Evolutionary conservation across 2,329 filamentous ascomycete species (phyloP).

Genomic region (Fusarium verrucosum): DNA sequence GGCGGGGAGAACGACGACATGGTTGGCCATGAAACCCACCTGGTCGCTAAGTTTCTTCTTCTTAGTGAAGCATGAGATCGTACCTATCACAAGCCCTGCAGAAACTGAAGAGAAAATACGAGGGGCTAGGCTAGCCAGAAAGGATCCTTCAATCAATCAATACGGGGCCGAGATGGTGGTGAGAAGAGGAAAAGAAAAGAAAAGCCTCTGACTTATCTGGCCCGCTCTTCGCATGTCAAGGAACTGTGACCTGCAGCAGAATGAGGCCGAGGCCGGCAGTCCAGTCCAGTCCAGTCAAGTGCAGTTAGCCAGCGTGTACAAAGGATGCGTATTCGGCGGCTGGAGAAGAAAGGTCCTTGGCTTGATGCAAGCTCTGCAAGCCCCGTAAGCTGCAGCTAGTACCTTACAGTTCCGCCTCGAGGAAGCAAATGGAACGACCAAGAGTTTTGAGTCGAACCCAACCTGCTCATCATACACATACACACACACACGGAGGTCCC

Average conservation of each 20-base stretch:
- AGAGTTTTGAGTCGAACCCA: not conserved
- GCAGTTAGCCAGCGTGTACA: not conserved
- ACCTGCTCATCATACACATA: too few species aligned
- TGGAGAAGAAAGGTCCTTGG: not conserved
- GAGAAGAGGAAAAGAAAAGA: not conserved
- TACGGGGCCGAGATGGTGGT: not conserved
- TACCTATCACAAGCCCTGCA: slow-evolving; percentile 31
- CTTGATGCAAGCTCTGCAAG: not conserved
- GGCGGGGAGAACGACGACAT: slow-evolving; percentile 8
- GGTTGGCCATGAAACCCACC: slow-evolving; percentile 22
- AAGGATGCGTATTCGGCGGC: not conserved
- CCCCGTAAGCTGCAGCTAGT: slow-evolving; percentile 3
- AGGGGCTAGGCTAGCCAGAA: too few species aligned
- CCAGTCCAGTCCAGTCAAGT: not conserved
- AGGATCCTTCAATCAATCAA: not conserved
- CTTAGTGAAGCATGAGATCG: slow-evolving; percentile 10
- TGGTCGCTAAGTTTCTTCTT: not conserved
- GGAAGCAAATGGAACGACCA: not conserved
- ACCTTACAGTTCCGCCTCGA: not conserved
- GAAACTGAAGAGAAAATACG: slow-evolving; percentile 3
- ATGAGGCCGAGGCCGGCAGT: slow-evolving; percentile 27
- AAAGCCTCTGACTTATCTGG: slow-evolving; percentile 13
- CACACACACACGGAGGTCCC: not conserved
- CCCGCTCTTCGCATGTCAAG: slow-evolving; percentile 14
- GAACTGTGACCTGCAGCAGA: slow-evolving; percentile 7